Evolutionary conservation across 345 rosid genomes (phyloP).

Genomic region (Citrus reticulata): DNA sequence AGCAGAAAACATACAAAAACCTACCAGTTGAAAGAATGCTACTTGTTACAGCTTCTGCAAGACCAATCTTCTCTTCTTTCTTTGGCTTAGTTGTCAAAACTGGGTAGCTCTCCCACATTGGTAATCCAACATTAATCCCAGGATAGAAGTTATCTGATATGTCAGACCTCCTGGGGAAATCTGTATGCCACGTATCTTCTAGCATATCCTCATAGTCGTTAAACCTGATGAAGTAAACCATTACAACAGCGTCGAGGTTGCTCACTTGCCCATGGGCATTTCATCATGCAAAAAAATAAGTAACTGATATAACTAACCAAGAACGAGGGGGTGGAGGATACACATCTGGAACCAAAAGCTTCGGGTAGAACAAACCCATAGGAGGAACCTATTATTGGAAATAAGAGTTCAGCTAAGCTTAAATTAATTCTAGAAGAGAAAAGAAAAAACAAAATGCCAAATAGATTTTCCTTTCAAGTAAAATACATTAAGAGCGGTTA

Average conservation of each 20-base stretch:
- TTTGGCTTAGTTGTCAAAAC: slow-evolving; percentile 59
- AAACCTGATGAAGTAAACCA: slow-evolving; percentile 47
- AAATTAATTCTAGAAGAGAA: slow-evolving; percentile 4
- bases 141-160: slow-evolving; percentile 50
- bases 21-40: slow-evolving; percentile 92
- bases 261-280: slow-evolving; percentile 7
- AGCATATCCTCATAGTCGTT: slow-evolving; percentile 86
- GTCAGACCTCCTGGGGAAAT: slow-evolving; percentile 66
- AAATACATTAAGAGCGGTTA: slow-evolving; percentile 75
- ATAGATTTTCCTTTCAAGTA: slow-evolving; percentile 8
- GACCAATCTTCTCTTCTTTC: slow-evolving; percentile 95
- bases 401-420: neutral
- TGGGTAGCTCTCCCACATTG: slow-evolving; percentile 85
- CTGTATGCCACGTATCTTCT: slow-evolving; percentile 85
- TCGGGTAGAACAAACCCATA: slow-evolving; percentile 91
- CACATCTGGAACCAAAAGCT: slow-evolving; percentile 78
- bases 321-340: slow-evolving; percentile 84
- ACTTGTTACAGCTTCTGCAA: slow-evolving; percentile 83
- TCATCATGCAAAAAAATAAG: slow-evolving; percentile 4
- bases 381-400: slow-evolving; percentile 69
- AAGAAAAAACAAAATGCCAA: neutral
- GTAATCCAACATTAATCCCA: slow-evolving; percentile 48
- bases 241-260: neutral
- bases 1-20: slow-evolving; percentile 7
- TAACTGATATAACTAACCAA: slow-evolving; percentile 45